phyloP scores from a whole-genome alignment of 2,329 filamentous ascomycete genomes.

The Pseudogymnoascus sp. region DNA sequence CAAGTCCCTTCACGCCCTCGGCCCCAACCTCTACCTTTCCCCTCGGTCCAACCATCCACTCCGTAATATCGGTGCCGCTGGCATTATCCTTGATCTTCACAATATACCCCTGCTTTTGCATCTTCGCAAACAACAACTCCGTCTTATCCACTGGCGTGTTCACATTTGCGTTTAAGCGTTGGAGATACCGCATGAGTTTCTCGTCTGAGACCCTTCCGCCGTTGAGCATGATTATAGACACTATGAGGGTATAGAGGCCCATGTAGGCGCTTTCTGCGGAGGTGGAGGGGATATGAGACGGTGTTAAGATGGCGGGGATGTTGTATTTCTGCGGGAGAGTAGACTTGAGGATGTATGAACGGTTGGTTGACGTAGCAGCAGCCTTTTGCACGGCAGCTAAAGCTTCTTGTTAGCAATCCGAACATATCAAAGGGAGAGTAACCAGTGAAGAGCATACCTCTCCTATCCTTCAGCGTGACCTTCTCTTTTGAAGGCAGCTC shows the following conservation, averaged over 20 bases:
- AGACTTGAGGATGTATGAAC: slow-evolving; percentile 71
- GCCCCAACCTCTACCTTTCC: slow-evolving; percentile 78
- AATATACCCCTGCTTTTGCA: slow-evolving; percentile 79
- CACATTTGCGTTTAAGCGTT: slow-evolving; percentile 65
- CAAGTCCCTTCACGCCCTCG: slow-evolving; percentile 65
- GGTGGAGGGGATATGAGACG: slow-evolving; percentile 57
- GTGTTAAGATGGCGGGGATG: slow-evolving; percentile 57
- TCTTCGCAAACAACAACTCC: slow-evolving; percentile 63
- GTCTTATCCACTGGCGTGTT: slow-evolving; percentile 69
- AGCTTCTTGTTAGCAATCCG: slow-evolving; percentile 7
- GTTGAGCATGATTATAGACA: slow-evolving; percentile 68
- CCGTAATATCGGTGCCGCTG: slow-evolving; percentile 67
- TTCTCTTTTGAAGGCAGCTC: slow-evolving; percentile 79
- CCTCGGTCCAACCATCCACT: slow-evolving; percentile 77
- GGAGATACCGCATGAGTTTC: slow-evolving; percentile 69
- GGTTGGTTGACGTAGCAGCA: slow-evolving; percentile 46
- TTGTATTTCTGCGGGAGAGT: slow-evolving; percentile 64
- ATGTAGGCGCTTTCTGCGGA: slow-evolving; percentile 72
- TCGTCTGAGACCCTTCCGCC: slow-evolving; percentile 68
- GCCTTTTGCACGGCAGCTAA: slow-evolving; percentile 30
- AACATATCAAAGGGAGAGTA: neutral
- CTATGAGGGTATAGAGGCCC: slow-evolving; percentile 71
- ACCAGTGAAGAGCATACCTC: slow-evolving; percentile 45
- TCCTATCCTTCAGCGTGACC: slow-evolving; percentile 69
- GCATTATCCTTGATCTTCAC: slow-evolving; percentile 63